Evolutionary conservation across 2,329 filamentous ascomycete genomes (phyloP), one percentile per base, ranked within the genome.

Genomic region (Talaromyces atroroseus): DNA sequence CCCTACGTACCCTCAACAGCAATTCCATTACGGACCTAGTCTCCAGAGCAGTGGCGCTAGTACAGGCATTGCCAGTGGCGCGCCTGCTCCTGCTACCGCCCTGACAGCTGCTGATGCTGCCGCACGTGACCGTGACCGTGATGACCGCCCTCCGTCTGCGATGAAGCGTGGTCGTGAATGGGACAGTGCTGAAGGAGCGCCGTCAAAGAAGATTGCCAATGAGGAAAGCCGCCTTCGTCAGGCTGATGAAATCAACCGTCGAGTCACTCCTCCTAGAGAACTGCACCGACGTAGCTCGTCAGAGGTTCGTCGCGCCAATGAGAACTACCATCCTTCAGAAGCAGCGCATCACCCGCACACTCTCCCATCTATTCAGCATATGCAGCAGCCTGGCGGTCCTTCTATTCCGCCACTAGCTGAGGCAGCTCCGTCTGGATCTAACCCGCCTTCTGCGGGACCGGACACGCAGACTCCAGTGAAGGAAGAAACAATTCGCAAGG

Each of bases 161-260:
- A 79, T 89, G 57, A 99, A 99, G 80, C 84, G 94, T 57, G 82
- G 86, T 70, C 86, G 92, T 49, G 94, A 97, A 67, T 96, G 94
- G 92, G 94, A 97, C 63, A 88, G 92, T 36, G 20, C 40, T 20
- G 90, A 95, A 36, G 76, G 85, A 3, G 79, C 71, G 12, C 73
- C 75, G 6, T 65, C 80, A 46, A 95, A 96, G 78, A 96, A 96
- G 76, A 85, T 89, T 59, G 87, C 89, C 10, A 95, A 86, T 40
- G 92, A 97, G 5, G 92, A 96, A 71, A 90, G 82, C 61, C 86
- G 92, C 45, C 89, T 89, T 58, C 88, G 90, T 54, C 80, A 96
- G 62, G 91, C 32, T 36, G 32, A 96, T 40, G 91, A 96, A 65
- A 85, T 86, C 59, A 86, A 88, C 67, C 89, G 91, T 58, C 86